These are phyloP conservation scores for Rutstroemia sp. DNA, from an alignment of 2,329 filamentous ascomycete species.

Conservation along the genomic window DNA sequence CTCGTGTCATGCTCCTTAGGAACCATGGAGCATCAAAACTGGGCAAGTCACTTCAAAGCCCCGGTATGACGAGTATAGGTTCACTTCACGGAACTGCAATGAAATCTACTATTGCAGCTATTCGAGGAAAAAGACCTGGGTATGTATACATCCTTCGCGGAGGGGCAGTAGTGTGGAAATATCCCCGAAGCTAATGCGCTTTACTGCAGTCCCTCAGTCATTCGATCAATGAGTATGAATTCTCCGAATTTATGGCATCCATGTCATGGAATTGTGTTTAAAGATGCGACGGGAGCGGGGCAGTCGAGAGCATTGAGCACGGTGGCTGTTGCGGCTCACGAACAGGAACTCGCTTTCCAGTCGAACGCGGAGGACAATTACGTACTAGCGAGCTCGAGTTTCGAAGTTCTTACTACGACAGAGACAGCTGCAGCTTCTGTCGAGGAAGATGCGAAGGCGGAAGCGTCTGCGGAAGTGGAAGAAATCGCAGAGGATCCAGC, in stretches of 20 bases:
- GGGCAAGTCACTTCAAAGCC: constrained; percentile 21
- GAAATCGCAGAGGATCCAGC: constrained; percentile 14
- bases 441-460: not conserved
- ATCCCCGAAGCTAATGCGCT: not conserved
- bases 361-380: constrained; percentile 19
- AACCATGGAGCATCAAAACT: constrained; percentile 30
- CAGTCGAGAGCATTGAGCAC: constrained; percentile 17
- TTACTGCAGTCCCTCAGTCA: not conserved
- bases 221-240: constrained; percentile 6
- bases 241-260: constrained; percentile 31
- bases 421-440: not conserved
- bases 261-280: constrained; percentile 34
- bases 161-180: not conserved
- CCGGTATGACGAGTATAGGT: constrained; percentile 17
- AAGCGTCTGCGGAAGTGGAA: not conserved
- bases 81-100: constrained; percentile 18
- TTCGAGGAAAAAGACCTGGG: constrained; percentile 14
- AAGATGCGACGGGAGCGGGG: constrained; percentile 10
- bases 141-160: constrained; percentile 9
- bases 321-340: constrained; percentile 8
- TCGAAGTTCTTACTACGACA: not conserved
- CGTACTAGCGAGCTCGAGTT: constrained; percentile 11
- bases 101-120: constrained; percentile 12
- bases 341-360: constrained; percentile 15
- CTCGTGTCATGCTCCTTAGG: constrained; percentile 28